Conservation (phyloP, 495 filamentous ascomycete genomes). For the Penicillium turbatum region DNA sequence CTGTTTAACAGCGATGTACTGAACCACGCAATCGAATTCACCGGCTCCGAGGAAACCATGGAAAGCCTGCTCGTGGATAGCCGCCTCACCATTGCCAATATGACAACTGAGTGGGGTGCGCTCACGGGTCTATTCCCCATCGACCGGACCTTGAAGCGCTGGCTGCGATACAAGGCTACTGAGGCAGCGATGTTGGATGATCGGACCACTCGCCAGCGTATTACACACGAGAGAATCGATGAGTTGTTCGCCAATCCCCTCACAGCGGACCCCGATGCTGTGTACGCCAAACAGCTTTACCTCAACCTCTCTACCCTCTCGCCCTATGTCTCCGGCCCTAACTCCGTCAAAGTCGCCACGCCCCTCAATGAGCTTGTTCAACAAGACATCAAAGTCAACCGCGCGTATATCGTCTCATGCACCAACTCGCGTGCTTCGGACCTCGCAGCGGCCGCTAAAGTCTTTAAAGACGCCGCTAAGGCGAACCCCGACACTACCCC, state of each 20-base stretch:
- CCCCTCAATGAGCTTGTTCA: slow-evolving; percentile 68
- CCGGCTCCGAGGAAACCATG: slow-evolving; percentile 74
- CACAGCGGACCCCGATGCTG: slow-evolving; percentile 68
- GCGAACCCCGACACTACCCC: slow-evolving; percentile 52
- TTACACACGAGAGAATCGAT: slow-evolving; percentile 69
- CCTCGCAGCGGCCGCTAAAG: slow-evolving; percentile 74
- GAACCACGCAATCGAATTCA: slow-evolving; percentile 91
- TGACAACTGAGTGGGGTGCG: slow-evolving; percentile 95
- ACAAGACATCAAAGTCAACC: slow-evolving; percentile 66
- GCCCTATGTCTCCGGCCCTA: slow-evolving; percentile 85
- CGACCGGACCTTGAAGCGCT: slow-evolving; percentile 65
- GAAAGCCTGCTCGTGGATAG: slow-evolving; percentile 69
- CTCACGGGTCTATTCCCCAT: slow-evolving; percentile 80
- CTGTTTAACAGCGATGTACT: slow-evolving; percentile 88
- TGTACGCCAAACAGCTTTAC: slow-evolving; percentile 78
- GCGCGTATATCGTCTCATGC: slow-evolving; percentile 87
- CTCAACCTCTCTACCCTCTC: slow-evolving; percentile 76
- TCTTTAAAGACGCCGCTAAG: slow-evolving; percentile 74
- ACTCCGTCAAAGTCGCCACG: slow-evolving; percentile 80
- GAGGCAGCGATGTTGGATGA: slow-evolving; percentile 48
- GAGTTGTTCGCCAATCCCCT: slow-evolving; percentile 63
- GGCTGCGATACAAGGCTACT: slow-evolving; percentile 75
- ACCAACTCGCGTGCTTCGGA: slow-evolving; percentile 86
- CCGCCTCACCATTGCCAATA: slow-evolving; percentile 83
- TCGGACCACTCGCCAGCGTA: slow-evolving; percentile 37